These are phyloP conservation scores for Hericium coralloides DNA, from an alignment of 768 basidiomycete genomes.

Conservation along the genomic window DNA sequence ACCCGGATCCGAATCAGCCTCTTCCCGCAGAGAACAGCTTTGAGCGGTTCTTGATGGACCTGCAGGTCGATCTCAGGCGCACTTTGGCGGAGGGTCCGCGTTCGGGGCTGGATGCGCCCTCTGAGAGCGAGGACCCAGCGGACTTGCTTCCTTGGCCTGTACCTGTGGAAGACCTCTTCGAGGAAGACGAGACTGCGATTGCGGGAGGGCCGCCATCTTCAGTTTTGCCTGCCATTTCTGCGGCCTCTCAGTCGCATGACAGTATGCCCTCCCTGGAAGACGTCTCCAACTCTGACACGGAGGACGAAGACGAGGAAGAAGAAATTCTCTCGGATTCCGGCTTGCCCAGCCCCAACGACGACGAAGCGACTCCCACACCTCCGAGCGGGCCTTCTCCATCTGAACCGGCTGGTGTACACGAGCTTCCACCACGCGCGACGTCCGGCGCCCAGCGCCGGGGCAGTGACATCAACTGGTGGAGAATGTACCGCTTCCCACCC, in stretches of 20 bases:
- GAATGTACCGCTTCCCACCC: slow-evolving; percentile 73
- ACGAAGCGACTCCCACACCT: background rate
- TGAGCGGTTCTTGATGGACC: slow-evolving; percentile 71
- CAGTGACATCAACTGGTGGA: slow-evolving; percentile 68
- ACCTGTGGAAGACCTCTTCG: background rate
- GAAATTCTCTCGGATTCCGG: background rate
- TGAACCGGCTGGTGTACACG: background rate
- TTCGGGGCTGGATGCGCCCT: background rate
- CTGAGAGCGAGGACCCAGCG: background rate
- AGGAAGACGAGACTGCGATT: background rate
- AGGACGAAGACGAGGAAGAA: slow-evolving; percentile 18
- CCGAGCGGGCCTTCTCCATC: too few relatives aligned
- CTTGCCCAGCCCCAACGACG: background rate
- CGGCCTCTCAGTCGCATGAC: background rate
- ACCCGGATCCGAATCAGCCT: slow-evolving; percentile 9
- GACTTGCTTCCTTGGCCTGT: background rate
- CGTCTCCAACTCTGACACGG: slow-evolving; percentile 26
- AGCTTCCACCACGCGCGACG: slow-evolving; percentile 21
- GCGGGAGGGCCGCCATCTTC: background rate
- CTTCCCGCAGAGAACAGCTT: slow-evolving; percentile 58
- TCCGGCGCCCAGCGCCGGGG: slow-evolving; percentile 30
- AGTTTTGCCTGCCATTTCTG: background rate
- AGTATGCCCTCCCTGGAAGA: slow-evolving; percentile 26
- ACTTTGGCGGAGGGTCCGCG: slow-evolving; percentile 38
- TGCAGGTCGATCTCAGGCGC: slow-evolving; percentile 63